phyloP scores from a whole-genome alignment of 2,329 filamentous ascomycete species.

The Talaromyces atroroseus region DNA sequence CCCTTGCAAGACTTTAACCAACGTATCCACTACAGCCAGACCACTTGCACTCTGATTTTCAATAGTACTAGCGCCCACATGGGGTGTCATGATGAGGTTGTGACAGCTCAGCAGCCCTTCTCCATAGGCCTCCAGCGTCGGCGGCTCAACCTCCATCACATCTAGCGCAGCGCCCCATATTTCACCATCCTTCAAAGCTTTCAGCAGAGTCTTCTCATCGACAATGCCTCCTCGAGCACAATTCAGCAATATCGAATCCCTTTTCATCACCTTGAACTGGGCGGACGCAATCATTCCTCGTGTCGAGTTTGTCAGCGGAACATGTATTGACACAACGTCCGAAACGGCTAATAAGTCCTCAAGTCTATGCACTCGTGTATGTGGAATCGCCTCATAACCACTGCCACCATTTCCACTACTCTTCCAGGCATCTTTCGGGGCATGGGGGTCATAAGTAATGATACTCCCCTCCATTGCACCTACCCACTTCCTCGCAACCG shows the following conservation, averaged over 20 bases:
- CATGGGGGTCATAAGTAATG: conserved; percentile 30
- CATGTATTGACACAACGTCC: conserved; percentile 25
- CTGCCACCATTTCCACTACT: conserved; percentile 13
- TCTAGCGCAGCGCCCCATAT: conserved; percentile 35
- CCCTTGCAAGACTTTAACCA: conserved; percentile 26
- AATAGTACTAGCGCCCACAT: conserved; percentile 40
- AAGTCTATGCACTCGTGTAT: conserved; percentile 20
- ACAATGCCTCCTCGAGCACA: conserved; percentile 33
- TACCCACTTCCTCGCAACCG: conserved; percentile 31
- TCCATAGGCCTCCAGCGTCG: conserved; percentile 27
- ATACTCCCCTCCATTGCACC: conserved; percentile 26
- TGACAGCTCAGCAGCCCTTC: conserved; percentile 21
- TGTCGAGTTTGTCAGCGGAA: conserved; percentile 27
- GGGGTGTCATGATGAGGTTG: conserved; percentile 35
- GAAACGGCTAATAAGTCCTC: neutral
- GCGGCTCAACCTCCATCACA: conserved; percentile 32
- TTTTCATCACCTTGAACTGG: conserved; percentile 30
- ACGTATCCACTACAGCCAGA: conserved; percentile 20
- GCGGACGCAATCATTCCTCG: conserved; percentile 24
- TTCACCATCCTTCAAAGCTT: conserved; percentile 22
- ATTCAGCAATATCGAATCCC: conserved; percentile 32
- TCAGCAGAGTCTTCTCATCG: conserved; percentile 27
- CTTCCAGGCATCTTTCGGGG: conserved; percentile 23
- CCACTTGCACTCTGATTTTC: conserved; percentile 25
- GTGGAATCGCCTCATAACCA: conserved; percentile 17